A percentile compares a stretch with the other conserved stretches of the same genome.
Evolutionary conservation across 2,329 filamentous ascomycete genomes (phyloP).

Genomic region (Trichothecium sympodiale): DNA sequence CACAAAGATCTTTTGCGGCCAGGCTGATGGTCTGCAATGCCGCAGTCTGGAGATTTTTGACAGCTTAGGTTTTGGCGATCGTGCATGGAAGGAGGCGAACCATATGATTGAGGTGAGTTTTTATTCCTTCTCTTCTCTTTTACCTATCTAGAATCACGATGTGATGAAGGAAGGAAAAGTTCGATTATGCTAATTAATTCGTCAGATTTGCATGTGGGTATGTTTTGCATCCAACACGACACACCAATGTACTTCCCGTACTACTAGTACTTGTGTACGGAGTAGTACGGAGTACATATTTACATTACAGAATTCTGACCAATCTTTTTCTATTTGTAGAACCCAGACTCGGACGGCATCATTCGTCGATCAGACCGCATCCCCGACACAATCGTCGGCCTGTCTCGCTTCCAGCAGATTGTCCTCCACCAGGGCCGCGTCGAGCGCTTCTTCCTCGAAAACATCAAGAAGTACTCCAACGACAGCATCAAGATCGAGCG

Average conservation of each 20-base stretch:
- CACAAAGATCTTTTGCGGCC: conserved; percentile 17
- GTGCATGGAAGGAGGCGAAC: conserved; percentile 54
- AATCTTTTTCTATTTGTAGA: conserved; percentile 39
- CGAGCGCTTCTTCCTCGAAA: conserved; percentile 55
- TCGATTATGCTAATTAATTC: no score
- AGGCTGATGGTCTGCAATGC: conserved; percentile 42
- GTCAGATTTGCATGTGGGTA: no score
- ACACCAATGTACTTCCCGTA: no score
- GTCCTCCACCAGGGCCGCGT: conserved; percentile 63
- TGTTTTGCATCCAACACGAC: no score
- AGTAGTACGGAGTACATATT: no score
- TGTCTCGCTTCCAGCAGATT: conserved; percentile 54
- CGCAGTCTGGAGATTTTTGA: conserved; percentile 64
- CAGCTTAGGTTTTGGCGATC: conserved; percentile 54
- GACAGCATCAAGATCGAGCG: conserved; percentile 42
- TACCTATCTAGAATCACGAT: no score
- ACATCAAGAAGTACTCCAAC: conserved; percentile 23
- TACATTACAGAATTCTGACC: no score
- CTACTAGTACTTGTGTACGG: no score
- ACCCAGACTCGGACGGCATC: conserved; percentile 46
- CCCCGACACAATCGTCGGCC: conserved; percentile 48
- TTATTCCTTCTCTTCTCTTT: no score
- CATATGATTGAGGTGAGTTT: conserved; percentile 41
- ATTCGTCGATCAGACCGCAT: conserved; percentile 49
- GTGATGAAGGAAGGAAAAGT: no score